Evolutionary conservation across 208 protist species (phyloP).

Genomic region (Strigomonas culicis): DNA sequence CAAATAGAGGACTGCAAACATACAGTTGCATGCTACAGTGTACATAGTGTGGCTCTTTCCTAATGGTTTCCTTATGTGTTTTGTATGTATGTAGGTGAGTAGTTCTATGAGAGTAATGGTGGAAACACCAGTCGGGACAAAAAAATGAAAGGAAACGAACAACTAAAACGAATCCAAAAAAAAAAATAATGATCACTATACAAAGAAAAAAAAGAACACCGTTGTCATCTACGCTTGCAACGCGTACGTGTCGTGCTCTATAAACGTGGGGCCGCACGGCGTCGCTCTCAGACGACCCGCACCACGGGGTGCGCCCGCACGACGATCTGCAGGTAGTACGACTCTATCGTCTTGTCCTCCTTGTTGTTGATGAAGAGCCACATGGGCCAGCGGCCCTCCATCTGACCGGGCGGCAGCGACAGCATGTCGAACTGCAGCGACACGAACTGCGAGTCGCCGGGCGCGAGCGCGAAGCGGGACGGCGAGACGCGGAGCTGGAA

Average conservation of each 20-base stretch:
- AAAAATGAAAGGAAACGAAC: too few relatives aligned
- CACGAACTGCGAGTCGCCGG: slow-evolving; percentile 70
- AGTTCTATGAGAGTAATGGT: slow-evolving; percentile 2
- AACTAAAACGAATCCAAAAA: neutral
- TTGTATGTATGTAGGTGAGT: slow-evolving; percentile 11
- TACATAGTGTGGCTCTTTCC: neutral
- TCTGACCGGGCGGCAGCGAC: slow-evolving; percentile 60
- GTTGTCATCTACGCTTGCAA: neutral
- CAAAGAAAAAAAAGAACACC: slow-evolving; percentile 6
- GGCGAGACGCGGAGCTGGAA: slow-evolving; percentile 73
- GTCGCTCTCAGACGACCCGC: slow-evolving; percentile 11
- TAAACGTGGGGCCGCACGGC: neutral
- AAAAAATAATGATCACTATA: neutral
- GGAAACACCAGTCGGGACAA: too few relatives aligned
- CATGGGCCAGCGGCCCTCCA: slow-evolving; percentile 86
- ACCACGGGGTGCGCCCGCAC: slow-evolving; percentile 64
- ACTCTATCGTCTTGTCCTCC: slow-evolving; percentile 83
- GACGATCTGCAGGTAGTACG: slow-evolving; percentile 80
- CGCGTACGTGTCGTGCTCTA: neutral
- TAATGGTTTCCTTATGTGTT: slow-evolving; percentile 12
- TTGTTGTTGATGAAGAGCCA: slow-evolving; percentile 90
- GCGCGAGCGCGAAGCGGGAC: slow-evolving; percentile 64
- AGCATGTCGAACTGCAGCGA: slow-evolving; percentile 74
- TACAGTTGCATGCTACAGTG: neutral
- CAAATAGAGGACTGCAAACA: slow-evolving; percentile 3